Evolutionary conservation across 1,139 yeast species (phyloP).

Genomic region (Kurtzmaniella natalensis): DNA sequence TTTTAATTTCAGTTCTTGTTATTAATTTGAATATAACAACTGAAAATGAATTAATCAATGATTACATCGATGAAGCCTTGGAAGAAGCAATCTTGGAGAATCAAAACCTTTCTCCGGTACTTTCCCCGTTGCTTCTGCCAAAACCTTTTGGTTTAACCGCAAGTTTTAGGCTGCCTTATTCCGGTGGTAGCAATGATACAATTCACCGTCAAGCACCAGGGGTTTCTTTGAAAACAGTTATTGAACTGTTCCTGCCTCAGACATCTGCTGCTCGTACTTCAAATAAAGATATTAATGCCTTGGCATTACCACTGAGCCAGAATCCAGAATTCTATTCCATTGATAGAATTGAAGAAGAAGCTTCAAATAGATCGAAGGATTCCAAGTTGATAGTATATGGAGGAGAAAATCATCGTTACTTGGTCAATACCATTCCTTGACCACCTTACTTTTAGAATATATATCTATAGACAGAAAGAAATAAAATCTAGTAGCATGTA

Average conservation of each 20-base stretch:
- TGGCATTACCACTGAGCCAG: conserved; percentile 8
- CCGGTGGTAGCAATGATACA: conserved; percentile 5
- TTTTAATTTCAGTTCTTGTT: conserved; percentile 42
- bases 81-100: conserved; percentile 46
- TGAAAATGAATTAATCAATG: conserved; percentile 44
- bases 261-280: conserved; percentile 5
- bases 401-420: conserved; percentile 41
- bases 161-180: conserved; percentile 8
- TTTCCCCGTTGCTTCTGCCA: conserved; percentile 36
- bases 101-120: conserved; percentile 42
- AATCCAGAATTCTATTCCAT: conserved; percentile 8
- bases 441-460: background rate
- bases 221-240: conserved; percentile 6
- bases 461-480: background rate
- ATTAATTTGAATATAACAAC: conserved; percentile 41
- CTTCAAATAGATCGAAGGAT: background rate
- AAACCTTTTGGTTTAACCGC: conserved; percentile 10
- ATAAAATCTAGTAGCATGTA: too few relatives aligned
- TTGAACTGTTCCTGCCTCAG: conserved; percentile 10
- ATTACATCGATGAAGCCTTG: conserved; percentile 45
- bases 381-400: conserved; percentile 26
- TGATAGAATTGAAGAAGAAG: conserved; percentile 6
- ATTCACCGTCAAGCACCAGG: conserved; percentile 6
- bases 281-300: conserved; percentile 3
- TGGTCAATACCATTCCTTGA: conserved; percentile 23